Conservation (phyloP, 2,329 filamentous ascomycete genomes). For the Penicillium griseofulvum region DNA sequence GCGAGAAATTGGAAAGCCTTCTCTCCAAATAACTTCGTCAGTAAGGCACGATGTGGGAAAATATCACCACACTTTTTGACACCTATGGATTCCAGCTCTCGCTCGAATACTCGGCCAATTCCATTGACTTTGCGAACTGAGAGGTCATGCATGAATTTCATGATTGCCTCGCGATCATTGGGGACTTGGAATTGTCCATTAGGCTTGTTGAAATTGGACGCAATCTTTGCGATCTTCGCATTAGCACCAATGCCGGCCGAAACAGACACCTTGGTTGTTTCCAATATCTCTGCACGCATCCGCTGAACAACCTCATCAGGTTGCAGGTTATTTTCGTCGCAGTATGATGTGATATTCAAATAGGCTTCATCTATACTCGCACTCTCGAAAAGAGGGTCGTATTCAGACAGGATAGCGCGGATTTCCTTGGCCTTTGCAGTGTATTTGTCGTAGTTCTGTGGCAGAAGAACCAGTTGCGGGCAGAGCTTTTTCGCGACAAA, state of each 20-base stretch:
- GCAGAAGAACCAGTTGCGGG: slow-evolving; percentile 76
- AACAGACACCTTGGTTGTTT: slow-evolving; percentile 78
- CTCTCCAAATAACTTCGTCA: slow-evolving; percentile 80
- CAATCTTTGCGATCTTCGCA: slow-evolving; percentile 90
- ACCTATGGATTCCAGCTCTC: slow-evolving; percentile 83
- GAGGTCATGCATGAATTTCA: slow-evolving; percentile 80
- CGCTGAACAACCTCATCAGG: slow-evolving; percentile 74
- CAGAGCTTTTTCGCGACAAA: slow-evolving; percentile 96
- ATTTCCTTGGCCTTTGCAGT: slow-evolving; percentile 85
- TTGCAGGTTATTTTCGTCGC: slow-evolving; percentile 62
- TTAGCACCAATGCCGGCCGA: slow-evolving; percentile 95
- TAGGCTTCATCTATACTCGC: slow-evolving; percentile 97
- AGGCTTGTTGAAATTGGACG: slow-evolving; percentile 92
- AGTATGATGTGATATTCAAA: slow-evolving; percentile 89
- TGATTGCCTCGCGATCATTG: slow-evolving; percentile 69
- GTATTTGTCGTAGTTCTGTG: slow-evolving; percentile 88
- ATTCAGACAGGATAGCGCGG: slow-evolving; percentile 75
- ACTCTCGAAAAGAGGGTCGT: slow-evolving; percentile 87
- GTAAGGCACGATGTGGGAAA: slow-evolving; percentile 68
- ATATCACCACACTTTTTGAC: slow-evolving; percentile 88
- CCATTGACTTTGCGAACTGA: slow-evolving; percentile 91
- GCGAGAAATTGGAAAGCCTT: slow-evolving; percentile 88
- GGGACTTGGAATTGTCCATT: slow-evolving; percentile 84
- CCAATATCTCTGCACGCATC: slow-evolving; percentile 72
- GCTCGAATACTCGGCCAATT: slow-evolving; percentile 88